Base-by-base conservation (phyloP, 768 basidiomycete species). In the Tylopilus cervinicoccineus region DNA sequence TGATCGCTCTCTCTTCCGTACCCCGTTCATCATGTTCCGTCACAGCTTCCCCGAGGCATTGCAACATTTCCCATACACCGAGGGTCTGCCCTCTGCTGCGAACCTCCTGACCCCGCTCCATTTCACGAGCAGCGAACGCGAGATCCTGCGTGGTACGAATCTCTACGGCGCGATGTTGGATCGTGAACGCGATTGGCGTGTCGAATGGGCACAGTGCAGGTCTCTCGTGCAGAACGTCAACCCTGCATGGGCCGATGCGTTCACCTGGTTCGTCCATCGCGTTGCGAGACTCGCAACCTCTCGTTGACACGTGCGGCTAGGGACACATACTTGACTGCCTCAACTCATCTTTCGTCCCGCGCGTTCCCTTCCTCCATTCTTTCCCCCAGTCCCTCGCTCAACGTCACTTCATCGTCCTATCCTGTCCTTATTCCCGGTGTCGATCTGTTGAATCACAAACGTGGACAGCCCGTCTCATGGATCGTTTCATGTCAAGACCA, bases 351-450 rank as follows among this genome's bases (percentile, higher is more conserved):
- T 31, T 90, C 90, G 1, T 94, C 93, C 1, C 80, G 94, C 43
- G 88, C 92, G 0, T 97, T 96, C 60, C 90, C 93, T 0, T 96
- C 93, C 0, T 81, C 82, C 7, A 69, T 97, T 19, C 75, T 96
- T 24, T 81, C 81, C 64, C 17, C 74, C 58, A 36, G 40, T 0
- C 80, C 85, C 6, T 73, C 82, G 0, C 71, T 86, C 9, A 60
- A 75, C 26, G 65, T 75, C 12, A 73, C 75, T 1, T 66, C 76
- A 0, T 66, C 74, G 8, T 80, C 84, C 0, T 75, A 85, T 53
- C 90, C 93, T 1, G 74, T 96, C 11, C 79, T 97, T 27, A 74
- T 97, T 32, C 94, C 95, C 0, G 90, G 90, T 1, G 71, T 94
- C 24, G 94, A 98, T 67, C 70, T 83, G 5, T 71, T 95, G 42